Base-by-base conservation (phyloP, 257 asterid species). In the Anisodus acutangulus region DNA sequence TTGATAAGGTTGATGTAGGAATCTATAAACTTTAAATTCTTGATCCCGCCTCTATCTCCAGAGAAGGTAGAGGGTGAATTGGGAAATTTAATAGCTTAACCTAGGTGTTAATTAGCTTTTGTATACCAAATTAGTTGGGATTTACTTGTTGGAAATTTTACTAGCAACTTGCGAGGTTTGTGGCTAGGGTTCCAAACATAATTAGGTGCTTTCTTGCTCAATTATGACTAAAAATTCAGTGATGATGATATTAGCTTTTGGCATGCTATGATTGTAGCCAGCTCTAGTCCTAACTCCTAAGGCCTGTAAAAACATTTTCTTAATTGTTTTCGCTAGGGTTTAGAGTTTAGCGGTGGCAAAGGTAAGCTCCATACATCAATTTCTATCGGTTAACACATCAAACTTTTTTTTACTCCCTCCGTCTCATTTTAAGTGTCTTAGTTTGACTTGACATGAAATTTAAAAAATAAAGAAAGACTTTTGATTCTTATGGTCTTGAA, bases 81-180 rank as follows among this genome's bases (percentile, higher is more conserved):
- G 11, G 17, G 11, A 67, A 67, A 13, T 12, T 41, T 26, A 4
- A 11, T 22, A 26, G 63, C 47, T 51, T 76, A 51, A 76, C 45
- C 10, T 12, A 13, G 26, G 57, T 41, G 8, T 58, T 43, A 70
- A 16, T 69, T 41, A 39, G 15, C 39, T 68, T 68, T 66, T 31
- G 31, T 16, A 13, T 41, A 69, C 54, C 31, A 69, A 70, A 71
- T 43, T 71, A 71, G 57, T 71, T 45, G 79, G 26, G 63, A 78
- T 76, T 51, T 76, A 76, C 63, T 22, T 0, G 81, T 26, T 37
- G 15, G 51, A 26, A 51, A 6, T 26, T 53, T 49, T 15, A 12
- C 49, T 41, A 78, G 26, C 64, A 78, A 53, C 19, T 78, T 78
- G 81, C n/a, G 7, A 53, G n/a, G 26, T 78, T 53, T 78, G 22